Evolutionary conservation across 1,284 basidiomycete species (phyloP).

Genomic region (Heterobasidion parviporum): DNA sequence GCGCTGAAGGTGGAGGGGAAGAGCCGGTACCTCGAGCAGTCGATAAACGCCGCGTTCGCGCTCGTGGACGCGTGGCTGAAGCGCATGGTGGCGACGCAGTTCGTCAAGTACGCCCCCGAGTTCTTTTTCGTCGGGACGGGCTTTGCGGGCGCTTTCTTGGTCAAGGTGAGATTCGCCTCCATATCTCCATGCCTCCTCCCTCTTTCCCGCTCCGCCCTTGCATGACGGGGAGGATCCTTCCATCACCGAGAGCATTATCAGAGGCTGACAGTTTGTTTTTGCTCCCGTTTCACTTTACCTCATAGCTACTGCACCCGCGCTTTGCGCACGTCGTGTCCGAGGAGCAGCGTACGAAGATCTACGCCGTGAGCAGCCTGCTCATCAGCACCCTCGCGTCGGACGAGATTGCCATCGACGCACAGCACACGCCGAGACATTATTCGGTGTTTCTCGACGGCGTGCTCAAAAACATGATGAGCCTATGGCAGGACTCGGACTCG

Average conservation of each 20-base stretch:
- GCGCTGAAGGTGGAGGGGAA: neutral
- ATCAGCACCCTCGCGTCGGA: conserved; percentile 16
- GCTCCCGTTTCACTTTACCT: neutral
- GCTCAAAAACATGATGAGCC: neutral
- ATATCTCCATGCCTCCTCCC: too few relatives aligned
- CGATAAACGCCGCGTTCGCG: conserved; percentile 21
- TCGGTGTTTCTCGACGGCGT: conserved; percentile 16
- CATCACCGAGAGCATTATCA: neutral
- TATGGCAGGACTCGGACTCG: neutral
- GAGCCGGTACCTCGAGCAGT: conserved; percentile 12
- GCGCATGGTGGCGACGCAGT: conserved; percentile 19
- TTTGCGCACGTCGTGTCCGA: conserved; percentile 17
- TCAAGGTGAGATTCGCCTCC: conserved; percentile 17
- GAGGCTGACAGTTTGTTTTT: neutral
- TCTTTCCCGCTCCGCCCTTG: too few relatives aligned
- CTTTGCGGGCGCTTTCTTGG: conserved; percentile 30
- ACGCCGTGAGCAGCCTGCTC: conserved; percentile 16
- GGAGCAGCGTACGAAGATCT: conserved; percentile 18
- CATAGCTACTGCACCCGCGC: conserved; percentile 20
- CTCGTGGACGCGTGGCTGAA: conserved; percentile 22
- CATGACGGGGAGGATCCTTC: too few relatives aligned
- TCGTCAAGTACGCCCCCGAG: conserved; percentile 33
- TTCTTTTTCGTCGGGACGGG: conserved; percentile 31
- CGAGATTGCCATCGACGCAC: conserved; percentile 16
- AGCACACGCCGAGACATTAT: conserved; percentile 21